These are phyloP conservation scores for Oemleria cerasiformis DNA, from an alignment of 306 rosid species.

Conservation along the genomic window DNA sequence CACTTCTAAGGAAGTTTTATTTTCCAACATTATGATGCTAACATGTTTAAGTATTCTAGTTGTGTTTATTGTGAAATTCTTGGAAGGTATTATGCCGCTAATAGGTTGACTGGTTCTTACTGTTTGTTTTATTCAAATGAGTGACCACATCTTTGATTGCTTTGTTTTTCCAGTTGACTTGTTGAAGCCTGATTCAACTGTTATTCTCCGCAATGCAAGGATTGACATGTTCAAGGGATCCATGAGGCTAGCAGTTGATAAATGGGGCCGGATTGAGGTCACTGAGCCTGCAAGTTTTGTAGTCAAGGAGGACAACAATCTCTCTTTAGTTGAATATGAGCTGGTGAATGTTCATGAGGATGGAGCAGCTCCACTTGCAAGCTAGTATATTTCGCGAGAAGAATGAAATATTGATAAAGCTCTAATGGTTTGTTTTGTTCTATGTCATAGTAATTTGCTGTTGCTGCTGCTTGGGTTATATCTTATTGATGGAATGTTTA, in stretches of 20 bases:
- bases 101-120: background rate
- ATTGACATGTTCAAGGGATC: slow-evolving; percentile 72
- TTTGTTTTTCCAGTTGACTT: slow-evolving; percentile 40
- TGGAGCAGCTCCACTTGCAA: slow-evolving; percentile 17
- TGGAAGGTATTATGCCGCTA: background rate
- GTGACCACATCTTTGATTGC: background rate
- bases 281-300: slow-evolving; percentile 48
- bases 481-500: slow-evolving; percentile 20
- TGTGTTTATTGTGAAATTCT: background rate
- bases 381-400: slow-evolving; percentile 22
- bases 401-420: slow-evolving; percentile 18
- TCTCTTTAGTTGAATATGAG: slow-evolving; percentile 55
- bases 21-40: background rate
- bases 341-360: slow-evolving; percentile 50
- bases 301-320: slow-evolving; percentile 63
- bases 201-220: slow-evolving; percentile 60
- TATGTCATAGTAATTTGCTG: slow-evolving; percentile 25
- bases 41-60: background rate
- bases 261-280: slow-evolving; percentile 64
- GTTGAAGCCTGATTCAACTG: slow-evolving; percentile 44
- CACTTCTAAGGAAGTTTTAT: background rate
- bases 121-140: background rate
- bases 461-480: slow-evolving; percentile 17
- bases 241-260: slow-evolving; percentile 70
- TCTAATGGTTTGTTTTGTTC: slow-evolving; percentile 21